phyloP scores from a whole-genome alignment of 164 flowering plant genomes.

The Macadamia integrifolia region DNA sequence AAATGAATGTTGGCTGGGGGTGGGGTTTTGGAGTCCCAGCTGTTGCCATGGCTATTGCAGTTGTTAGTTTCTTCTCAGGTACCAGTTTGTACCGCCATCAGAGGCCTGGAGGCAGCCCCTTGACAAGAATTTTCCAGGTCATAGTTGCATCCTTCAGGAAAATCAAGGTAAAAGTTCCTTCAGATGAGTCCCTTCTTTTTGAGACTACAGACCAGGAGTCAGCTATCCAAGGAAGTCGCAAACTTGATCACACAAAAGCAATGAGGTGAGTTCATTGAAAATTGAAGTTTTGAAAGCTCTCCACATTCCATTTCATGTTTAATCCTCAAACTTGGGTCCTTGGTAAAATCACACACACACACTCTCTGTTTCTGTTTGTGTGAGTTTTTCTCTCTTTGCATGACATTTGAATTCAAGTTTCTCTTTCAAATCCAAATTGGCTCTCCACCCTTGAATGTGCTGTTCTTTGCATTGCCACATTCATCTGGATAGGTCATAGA shows the following conservation, averaged over 20 bases:
- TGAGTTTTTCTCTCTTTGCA: too few relatives aligned
- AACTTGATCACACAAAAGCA: conserved; percentile 36
- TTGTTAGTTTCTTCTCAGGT: conserved; percentile 39
- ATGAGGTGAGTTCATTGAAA: conserved; percentile 22
- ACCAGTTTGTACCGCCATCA: conserved; percentile 33
- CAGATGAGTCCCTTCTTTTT: conserved; percentile 29
- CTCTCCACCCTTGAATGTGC: too few relatives aligned
- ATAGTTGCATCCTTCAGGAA: conserved; percentile 36
- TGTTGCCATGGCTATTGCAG: conserved; percentile 42
- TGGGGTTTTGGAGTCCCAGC: conserved; percentile 50
- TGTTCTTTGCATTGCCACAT: too few relatives aligned
- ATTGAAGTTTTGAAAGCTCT: not conserved
- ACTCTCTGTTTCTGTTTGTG: too few relatives aligned
- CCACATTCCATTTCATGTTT: not conserved
- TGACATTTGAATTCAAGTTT: too few relatives aligned
- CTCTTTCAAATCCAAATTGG: too few relatives aligned
- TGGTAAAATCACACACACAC: too few relatives aligned
- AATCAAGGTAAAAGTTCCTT: conserved; percentile 26
- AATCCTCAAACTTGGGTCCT: not conserved
- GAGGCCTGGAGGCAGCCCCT: conserved; percentile 49
- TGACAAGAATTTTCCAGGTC: conserved; percentile 39
- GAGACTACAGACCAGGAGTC: conserved; percentile 37
- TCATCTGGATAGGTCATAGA: too few relatives aligned
- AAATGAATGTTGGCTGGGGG: conserved; percentile 39
- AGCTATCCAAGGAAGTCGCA: conserved; percentile 40